Percentiles rank a stretch among this genome's conserved stretches.
Conservation (phyloP, 2,329 filamentous ascomycete species). For the Claviceps africana region DNA sequence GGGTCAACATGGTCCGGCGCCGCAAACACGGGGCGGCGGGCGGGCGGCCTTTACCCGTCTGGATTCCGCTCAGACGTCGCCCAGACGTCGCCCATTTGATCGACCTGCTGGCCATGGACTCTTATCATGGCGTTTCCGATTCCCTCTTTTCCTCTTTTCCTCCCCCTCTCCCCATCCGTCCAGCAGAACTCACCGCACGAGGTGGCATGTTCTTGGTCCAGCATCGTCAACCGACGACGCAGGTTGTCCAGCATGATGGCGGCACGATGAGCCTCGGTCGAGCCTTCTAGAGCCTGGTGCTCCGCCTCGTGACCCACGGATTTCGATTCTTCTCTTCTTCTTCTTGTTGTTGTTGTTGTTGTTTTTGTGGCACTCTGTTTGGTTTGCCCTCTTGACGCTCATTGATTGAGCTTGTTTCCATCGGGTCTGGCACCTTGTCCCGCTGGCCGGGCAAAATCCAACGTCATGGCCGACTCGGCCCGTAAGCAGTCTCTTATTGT, state of each 20-base stretch:
- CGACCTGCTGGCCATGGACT: neutral
- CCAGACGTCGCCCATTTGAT: neutral
- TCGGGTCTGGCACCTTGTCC: constrained; percentile 15
- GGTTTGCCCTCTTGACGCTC: constrained; percentile 14
- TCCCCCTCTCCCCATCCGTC: neutral
- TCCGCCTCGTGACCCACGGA: neutral
- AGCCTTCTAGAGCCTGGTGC: neutral
- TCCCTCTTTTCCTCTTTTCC: neutral
- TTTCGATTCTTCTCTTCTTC: neutral
- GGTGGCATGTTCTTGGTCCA: neutral
- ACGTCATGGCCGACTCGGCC: constrained; percentile 30
- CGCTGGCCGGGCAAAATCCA: constrained; percentile 9
- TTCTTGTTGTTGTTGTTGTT: constrained; percentile 5
- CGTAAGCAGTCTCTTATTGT: constrained; percentile 35
- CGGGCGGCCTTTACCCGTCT: neutral
- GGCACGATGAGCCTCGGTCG: neutral
- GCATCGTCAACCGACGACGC: neutral
- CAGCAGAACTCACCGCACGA: neutral
- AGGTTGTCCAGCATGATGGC: neutral
- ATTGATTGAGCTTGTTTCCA: constrained; percentile 32
- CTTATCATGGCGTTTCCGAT: neutral
- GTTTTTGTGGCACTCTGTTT: constrained; percentile 7
- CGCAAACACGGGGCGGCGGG: too few relatives aligned
- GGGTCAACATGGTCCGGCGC: too few relatives aligned
- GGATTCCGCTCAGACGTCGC: neutral